Evolutionary conservation across 176 grass and related monocot genomes (phyloP).

Genomic region (Triticum dicoccoides): DNA sequence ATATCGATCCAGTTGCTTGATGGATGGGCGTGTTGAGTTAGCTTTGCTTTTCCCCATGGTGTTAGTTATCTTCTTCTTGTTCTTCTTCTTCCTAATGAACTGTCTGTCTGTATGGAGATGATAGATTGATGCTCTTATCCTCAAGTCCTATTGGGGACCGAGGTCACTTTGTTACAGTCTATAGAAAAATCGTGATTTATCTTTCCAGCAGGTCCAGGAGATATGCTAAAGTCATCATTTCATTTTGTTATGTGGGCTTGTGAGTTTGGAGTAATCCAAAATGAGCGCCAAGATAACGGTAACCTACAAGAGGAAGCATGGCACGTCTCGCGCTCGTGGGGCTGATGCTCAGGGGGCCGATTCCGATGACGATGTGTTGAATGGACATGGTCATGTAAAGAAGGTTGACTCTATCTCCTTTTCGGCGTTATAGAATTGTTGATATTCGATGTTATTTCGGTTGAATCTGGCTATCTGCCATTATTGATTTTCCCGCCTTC

Average conservation of each 20-base stretch:
- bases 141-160: neutral
- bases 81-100: neutral
- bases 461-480: neutral
- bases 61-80: too few species aligned
- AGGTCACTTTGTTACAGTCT: neutral
- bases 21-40: neutral
- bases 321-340: neutral
- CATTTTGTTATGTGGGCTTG: neutral
- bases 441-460: neutral
- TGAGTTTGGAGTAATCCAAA: neutral
- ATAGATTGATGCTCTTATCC: neutral
- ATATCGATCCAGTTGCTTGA: neutral
- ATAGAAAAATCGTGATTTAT: neutral
- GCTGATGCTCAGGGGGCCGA: neutral
- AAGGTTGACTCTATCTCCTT: constrained; percentile 4
- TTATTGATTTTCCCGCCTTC: neutral
- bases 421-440: neutral
- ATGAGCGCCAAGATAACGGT: constrained; percentile 44
- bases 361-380: neutral
- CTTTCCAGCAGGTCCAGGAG: neutral
- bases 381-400: constrained; percentile 41
- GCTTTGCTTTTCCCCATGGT: too few species aligned
- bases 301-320: constrained; percentile 64
- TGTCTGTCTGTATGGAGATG: neutral
- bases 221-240: neutral